Evolutionary conservation across 352 stramenopile genomes (phyloP).

Genomic region (Phytophthora macrochlamydospora): DNA sequence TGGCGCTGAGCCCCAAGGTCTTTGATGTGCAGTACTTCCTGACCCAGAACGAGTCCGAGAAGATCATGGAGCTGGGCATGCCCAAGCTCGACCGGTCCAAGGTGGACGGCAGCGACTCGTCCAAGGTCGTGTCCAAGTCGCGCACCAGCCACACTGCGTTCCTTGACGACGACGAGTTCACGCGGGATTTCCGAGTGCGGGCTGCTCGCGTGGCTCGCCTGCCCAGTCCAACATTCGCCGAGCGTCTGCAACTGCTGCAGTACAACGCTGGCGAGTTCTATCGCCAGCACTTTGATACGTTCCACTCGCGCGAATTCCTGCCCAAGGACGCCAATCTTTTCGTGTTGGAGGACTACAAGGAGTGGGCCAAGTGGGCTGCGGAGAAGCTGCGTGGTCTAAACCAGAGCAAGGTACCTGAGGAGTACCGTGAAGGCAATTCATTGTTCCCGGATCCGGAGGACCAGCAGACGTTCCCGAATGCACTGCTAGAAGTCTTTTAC

Average conservation of each 20-base stretch:
- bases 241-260: conserved; percentile 74
- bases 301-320: conserved; percentile 73
- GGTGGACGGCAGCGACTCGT: conserved; percentile 68
- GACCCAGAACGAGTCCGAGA: conserved; percentile 53
- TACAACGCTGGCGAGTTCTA: conserved; percentile 84
- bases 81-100: conserved; percentile 61
- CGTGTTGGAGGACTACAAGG: conserved; percentile 60
- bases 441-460: conserved; percentile 65
- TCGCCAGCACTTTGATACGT: conserved; percentile 80
- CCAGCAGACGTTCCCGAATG: conserved; percentile 60
- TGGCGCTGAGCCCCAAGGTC: conserved; percentile 70
- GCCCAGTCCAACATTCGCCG: conserved; percentile 65
- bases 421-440: conserved; percentile 55
- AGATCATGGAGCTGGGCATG: conserved; percentile 58
- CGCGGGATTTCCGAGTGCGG: conserved; percentile 69
- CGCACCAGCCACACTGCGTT: conserved; percentile 85
- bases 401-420: conserved; percentile 42
- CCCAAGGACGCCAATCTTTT: conserved; percentile 48
- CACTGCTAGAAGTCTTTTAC: conserved; percentile 67
- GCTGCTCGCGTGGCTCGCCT: conserved; percentile 63
- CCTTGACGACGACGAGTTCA: conserved; percentile 61
- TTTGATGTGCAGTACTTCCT: conserved; percentile 79
- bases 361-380: conserved; percentile 62
- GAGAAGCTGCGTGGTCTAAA: conserved; percentile 46
- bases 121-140: conserved; percentile 60